Evolutionary conservation across 345 rosid species (phyloP).

Genomic region (Clausena lansium): DNA sequence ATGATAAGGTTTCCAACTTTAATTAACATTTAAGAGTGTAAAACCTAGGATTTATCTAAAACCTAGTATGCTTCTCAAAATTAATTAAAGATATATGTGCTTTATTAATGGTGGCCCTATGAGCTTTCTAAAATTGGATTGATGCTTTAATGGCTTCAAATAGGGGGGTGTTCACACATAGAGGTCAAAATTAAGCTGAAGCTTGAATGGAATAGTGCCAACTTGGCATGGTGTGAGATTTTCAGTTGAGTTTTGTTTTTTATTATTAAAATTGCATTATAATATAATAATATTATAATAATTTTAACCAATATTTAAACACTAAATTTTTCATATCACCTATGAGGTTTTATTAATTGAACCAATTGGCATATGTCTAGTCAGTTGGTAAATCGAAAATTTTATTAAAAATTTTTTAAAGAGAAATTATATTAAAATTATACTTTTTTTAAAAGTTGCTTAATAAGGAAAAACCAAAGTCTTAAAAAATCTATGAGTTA

Average conservation of each 20-base stretch:
- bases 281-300: no score
- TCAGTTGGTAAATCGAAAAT: no score
- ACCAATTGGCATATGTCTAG: no score
- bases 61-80: background rate
- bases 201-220: background rate
- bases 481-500: no score
- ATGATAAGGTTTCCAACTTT: background rate
- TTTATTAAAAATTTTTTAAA: no score
- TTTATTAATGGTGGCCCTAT: background rate
- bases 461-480: background rate
- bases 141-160: background rate
- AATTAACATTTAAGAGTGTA: background rate
- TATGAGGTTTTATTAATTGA: no score
- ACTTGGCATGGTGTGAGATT: background rate
- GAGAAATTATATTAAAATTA: background rate
- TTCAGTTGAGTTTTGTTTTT: background rate
- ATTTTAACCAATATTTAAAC: no score
- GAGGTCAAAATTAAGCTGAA: background rate
- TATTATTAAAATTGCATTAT: no score
- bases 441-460: background rate
- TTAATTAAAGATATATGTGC: no score
- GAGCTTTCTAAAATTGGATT: background rate
- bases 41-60: background rate
- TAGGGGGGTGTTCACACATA: background rate
- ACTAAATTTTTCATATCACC: no score